A percentile compares a stretch with the other conserved stretches of the same genome.
These are phyloP conservation scores for Mercurialis annua DNA, from an alignment of 345 rosid species.

Conservation along the genomic window DNA sequence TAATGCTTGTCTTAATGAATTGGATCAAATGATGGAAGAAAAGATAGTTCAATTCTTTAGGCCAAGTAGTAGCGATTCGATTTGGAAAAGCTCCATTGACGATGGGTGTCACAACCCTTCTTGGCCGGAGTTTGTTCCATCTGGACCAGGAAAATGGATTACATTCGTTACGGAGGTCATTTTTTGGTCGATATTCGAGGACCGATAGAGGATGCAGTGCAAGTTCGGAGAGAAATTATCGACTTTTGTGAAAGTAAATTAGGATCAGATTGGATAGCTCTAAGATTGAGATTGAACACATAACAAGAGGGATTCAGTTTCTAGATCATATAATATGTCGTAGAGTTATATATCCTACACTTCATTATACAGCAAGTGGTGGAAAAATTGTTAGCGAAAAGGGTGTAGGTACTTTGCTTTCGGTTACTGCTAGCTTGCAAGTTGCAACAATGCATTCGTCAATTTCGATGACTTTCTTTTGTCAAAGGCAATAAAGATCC, in stretches of 20 bases:
- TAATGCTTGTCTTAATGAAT: conserved; percentile 76
- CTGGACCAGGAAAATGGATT: conserved; percentile 89
- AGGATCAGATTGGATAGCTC: conserved; percentile 63
- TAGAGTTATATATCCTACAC: conserved; percentile 78
- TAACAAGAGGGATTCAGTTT: conserved; percentile 83
- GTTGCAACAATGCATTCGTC: conserved; percentile 81
- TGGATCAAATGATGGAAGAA: conserved; percentile 76
- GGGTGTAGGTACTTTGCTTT: conserved; percentile 90
- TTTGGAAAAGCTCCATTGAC: conserved; percentile 81
- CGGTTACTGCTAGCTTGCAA: conserved; percentile 87
- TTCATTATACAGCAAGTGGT: conserved; percentile 75
- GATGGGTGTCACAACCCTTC: conserved; percentile 95
- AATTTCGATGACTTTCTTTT: conserved; percentile 68
- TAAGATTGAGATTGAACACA: conserved; percentile 79
- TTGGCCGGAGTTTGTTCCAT: conserved; percentile 99
- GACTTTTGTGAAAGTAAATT: conserved; percentile 60
- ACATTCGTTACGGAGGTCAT: conserved; percentile 81
- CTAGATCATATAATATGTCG: conserved; percentile 85
- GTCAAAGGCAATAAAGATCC: conserved; percentile 96
- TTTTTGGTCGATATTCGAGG: conserved; percentile 89
- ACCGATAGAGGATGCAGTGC: conserved; percentile 84
- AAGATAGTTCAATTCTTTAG: conserved; percentile 62
- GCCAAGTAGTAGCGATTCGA: conserved; percentile 73
- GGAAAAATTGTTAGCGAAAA: conserved; percentile 81
- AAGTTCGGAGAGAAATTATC: conserved; percentile 55